Evolutionary conservation across 2,329 filamentous ascomycete species (phyloP), one percentile per base, ranked within the genome.

Genomic region (Penicillium sp.): DNA sequence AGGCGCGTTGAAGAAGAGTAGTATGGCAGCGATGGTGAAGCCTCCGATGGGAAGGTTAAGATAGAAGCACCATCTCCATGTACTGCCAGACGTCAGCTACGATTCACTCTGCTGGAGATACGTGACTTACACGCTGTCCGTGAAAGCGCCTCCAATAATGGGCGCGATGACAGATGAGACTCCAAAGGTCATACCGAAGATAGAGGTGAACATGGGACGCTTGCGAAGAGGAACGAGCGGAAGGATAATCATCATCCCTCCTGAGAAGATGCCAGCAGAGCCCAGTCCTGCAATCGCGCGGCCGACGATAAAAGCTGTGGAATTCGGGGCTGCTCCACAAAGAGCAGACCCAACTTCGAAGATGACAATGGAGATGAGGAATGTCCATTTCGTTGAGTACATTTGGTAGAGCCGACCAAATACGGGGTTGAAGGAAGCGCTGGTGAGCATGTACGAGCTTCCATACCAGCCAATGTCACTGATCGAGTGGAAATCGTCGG

Each of bases 401-500:
- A 58, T 53, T 31, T 57, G 52, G 29, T 49, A 62, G 19, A 62
- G 23, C n/a, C 56, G 51, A 30, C 54, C 60, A 29, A 46, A 58
- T 7, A 62, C 46, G 3, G 47, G 55, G 8, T 48, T 50, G 21
- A 58, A 55, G 2, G 56, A 54, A 29, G 50, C 45, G n/a, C n/a
- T 41, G 3, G 56, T 56, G 30, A 58, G 50, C 45, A 55, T 52
- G 21, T 62, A 58, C 17, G 56, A 56, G 29, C 56, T 51, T 5
- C 49, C 56, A 50, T 62, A 62, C 60, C 60, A 62, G 7, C 56
- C 60, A 15, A 58, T 57, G 15, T 62, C 60, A 6, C 29, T 56
- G 17, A 64, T 52, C 7, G 52, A 62, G 30, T 73, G 66, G 64
- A 76, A 76, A 29, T 74, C 58, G 63, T 76, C 69, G 5, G 72